Evolutionary conservation across 306 rosid genomes (phyloP).

Genomic region (Corylus americana): DNA sequence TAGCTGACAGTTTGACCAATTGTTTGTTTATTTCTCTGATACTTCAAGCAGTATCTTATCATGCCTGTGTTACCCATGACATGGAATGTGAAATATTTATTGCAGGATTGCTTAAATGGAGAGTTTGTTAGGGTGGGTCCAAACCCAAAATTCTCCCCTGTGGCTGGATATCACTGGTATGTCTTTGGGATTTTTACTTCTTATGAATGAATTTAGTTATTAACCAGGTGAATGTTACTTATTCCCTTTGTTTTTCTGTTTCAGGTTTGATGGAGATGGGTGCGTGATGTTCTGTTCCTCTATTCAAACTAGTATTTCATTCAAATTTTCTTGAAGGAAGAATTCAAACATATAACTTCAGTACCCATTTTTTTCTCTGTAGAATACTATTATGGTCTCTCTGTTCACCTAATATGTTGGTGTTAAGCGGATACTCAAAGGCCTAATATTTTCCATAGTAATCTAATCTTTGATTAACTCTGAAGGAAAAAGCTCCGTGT

Average conservation of each 20-base stretch:
- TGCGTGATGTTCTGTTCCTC: slow-evolving; percentile 40
- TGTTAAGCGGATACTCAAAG: not conserved
- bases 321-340: slow-evolving; percentile 20
- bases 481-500: not conserved
- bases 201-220: slow-evolving; percentile 2
- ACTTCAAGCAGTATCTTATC: slow-evolving; percentile 4
- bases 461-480: too few species aligned
- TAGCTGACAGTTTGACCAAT: slow-evolving; percentile 2
- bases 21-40: not conserved
- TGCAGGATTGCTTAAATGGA: slow-evolving; percentile 86
- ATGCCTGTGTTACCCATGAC: slow-evolving; percentile 3
- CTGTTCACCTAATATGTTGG: not conserved
- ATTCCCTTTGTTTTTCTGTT: slow-evolving; percentile 33
- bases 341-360: slow-evolving; percentile 1
- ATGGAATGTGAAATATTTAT: slow-evolving; percentile 21
- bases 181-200: not conserved
- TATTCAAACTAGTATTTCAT: slow-evolving; percentile 22
- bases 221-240: slow-evolving; percentile 27
- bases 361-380: not conserved
- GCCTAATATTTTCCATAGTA: not conserved
- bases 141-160: slow-evolving; percentile 77
- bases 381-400: not conserved
- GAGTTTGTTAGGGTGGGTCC: slow-evolving; percentile 98
- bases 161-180: slow-evolving; percentile 94
- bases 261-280: slow-evolving; percentile 99